Evolutionary conservation across 345 rosid genomes (phyloP).

Genomic region (Camelina hispida): DNA sequence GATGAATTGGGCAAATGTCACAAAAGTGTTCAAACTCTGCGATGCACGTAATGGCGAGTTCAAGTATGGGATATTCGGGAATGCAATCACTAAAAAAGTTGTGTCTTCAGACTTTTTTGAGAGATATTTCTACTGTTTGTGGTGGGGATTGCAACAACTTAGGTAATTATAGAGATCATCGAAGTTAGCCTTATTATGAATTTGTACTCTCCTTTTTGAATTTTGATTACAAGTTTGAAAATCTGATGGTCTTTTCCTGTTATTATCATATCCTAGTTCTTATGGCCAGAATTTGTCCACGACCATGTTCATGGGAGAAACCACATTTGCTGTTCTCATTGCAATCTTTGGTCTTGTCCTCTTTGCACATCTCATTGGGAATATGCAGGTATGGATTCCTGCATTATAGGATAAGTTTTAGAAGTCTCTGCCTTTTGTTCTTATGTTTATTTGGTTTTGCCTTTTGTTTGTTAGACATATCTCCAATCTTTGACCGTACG

Average conservation of each 20-base stretch:
- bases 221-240: background rate
- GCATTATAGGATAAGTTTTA: background rate
- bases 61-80: constrained; percentile 66
- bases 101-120: constrained; percentile 58
- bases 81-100: constrained; percentile 59
- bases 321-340: constrained; percentile 81
- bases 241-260: constrained; percentile 31
- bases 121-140: constrained; percentile 81
- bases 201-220: background rate
- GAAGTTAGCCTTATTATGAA: background rate
- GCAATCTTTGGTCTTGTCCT: constrained; percentile 85
- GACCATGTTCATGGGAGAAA: constrained; percentile 84
- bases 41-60: constrained; percentile 52
- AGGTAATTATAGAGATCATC: constrained; percentile 53
- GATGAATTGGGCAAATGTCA: constrained; percentile 58
- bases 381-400: constrained; percentile 80
- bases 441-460: constrained; percentile 16
- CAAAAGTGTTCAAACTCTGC: constrained; percentile 62
- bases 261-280: constrained; percentile 59
- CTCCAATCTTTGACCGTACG: constrained; percentile 85
- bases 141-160: constrained; percentile 93
- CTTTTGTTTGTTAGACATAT: constrained; percentile 64
- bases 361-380: constrained; percentile 92
- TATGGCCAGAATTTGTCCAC: constrained; percentile 93
- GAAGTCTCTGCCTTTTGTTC: background rate